These are phyloP conservation scores for Nicotiana paniculata DNA, from an alignment of 257 asterid genomes.

Conservation along the genomic window DNA sequence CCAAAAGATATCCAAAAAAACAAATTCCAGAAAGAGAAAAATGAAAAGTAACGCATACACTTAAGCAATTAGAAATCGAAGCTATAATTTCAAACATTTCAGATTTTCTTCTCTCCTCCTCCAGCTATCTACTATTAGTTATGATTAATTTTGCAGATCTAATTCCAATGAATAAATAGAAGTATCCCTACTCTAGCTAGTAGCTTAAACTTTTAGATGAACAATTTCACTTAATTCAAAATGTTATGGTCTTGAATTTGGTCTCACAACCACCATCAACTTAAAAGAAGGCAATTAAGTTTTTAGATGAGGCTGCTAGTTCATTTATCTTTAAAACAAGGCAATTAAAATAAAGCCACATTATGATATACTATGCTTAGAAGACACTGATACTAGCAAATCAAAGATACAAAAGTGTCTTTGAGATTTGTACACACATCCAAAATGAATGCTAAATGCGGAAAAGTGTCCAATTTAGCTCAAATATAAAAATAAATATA, in stretches of 20 bases:
- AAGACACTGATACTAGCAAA: no score
- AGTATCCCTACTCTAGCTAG: background rate
- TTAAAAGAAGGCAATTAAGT: background rate
- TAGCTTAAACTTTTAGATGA: background rate
- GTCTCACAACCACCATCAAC: background rate
- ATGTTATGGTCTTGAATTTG: background rate
- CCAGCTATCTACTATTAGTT: background rate
- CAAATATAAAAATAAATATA: background rate
- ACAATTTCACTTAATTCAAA: background rate
- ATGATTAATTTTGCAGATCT: background rate
- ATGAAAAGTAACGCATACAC: background rate
- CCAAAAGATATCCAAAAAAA: background rate
- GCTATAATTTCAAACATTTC: background rate
- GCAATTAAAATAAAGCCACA: background rate
- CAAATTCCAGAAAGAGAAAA: background rate
- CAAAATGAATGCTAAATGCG: no score
- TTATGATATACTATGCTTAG: background rate
- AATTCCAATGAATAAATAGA: background rate
- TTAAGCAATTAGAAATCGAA: background rate
- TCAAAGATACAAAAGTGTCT: no score
- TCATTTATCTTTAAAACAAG: background rate
- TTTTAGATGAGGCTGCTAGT: background rate
- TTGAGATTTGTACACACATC: no score
- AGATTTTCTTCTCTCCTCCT: background rate
- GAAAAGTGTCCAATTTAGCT: no score